Percentiles rank a stretch among this genome's conserved stretches.
Conservation (phyloP, 257 asterid genomes). For the Salvia miltiorrhiza region DNA sequence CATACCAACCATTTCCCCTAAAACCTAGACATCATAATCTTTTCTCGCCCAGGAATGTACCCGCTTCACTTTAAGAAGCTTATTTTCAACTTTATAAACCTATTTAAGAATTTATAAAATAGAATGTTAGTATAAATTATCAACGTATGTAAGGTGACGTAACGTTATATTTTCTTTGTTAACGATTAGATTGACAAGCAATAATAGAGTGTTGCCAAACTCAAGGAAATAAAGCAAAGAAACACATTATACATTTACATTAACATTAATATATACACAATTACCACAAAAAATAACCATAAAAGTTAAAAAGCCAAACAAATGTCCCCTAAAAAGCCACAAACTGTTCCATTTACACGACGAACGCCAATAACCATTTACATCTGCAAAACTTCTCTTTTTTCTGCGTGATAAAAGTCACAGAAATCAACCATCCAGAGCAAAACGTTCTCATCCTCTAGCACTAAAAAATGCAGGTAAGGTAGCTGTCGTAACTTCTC, state of each 20-base stretch:
- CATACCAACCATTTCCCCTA: too few species aligned
- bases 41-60: too few species aligned
- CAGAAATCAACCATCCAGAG: not conserved
- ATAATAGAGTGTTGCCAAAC: too few species aligned
- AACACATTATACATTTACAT: not conserved
- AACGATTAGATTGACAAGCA: too few species aligned
- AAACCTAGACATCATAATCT: too few species aligned
- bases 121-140: too few species aligned
- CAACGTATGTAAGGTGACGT: too few species aligned
- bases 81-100: too few species aligned
- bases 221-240: not conserved
- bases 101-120: too few species aligned
- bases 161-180: too few species aligned
- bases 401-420: conserved; percentile 8
- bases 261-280: not conserved
- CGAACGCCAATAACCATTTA: not conserved
- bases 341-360: conserved; percentile 8
- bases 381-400: conserved; percentile 24
- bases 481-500: conserved; percentile 36
- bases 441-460: not conserved
- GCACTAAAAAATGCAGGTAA: conserved; percentile 36
- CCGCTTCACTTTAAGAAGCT: too few species aligned
- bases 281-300: not conserved
- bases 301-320: not conserved
- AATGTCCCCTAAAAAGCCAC: not conserved